phyloP scores from a whole-genome alignment of 2,329 filamentous ascomycete genomes.

The Dendrostoma leiphaemia region DNA sequence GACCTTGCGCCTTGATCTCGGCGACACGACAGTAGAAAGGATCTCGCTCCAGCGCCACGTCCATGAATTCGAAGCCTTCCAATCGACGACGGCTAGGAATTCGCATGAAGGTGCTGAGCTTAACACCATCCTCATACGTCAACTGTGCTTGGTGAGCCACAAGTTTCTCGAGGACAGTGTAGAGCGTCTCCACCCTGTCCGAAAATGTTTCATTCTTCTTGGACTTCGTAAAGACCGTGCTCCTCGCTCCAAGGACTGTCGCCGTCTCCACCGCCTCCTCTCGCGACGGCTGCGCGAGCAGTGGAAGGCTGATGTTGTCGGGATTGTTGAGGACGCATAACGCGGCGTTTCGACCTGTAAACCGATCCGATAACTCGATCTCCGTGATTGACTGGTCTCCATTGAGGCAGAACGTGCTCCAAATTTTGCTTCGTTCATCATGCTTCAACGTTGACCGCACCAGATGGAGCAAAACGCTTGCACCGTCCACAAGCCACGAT shows the following conservation, averaged over 20 bases:
- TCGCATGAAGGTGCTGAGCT: slow-evolving; percentile 11
- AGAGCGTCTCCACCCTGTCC: slow-evolving; percentile 26
- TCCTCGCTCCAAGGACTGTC: neutral
- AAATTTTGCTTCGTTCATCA: slow-evolving; percentile 14
- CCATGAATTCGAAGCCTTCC: slow-evolving; percentile 30
- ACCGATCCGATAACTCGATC: neutral
- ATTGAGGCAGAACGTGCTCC: slow-evolving; percentile 21
- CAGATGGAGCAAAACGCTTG: slow-evolving; percentile 35
- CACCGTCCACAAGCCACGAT: slow-evolving; percentile 35
- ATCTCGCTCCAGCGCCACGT: slow-evolving; percentile 22
- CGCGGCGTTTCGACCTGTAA: neutral
- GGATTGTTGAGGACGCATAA: neutral
- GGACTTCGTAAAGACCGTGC: neutral
- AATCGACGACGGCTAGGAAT: slow-evolving; percentile 21
- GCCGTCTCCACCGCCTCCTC: neutral
- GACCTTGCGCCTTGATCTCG: slow-evolving; percentile 18
- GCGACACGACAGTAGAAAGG: slow-evolving; percentile 23
- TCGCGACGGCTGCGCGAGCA: neutral
- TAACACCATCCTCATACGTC: slow-evolving; percentile 13
- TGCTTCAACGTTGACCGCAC: slow-evolving; percentile 27
- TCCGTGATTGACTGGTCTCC: slow-evolving; percentile 7
- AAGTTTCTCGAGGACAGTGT: slow-evolving; percentile 27
- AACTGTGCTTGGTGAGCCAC: slow-evolving; percentile 23
- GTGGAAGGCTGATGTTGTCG: neutral
- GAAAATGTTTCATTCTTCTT: slow-evolving; percentile 21